These are phyloP conservation scores for Datisca glomerata DNA, from an alignment of 306 rosid species.

Conservation along the genomic window DNA sequence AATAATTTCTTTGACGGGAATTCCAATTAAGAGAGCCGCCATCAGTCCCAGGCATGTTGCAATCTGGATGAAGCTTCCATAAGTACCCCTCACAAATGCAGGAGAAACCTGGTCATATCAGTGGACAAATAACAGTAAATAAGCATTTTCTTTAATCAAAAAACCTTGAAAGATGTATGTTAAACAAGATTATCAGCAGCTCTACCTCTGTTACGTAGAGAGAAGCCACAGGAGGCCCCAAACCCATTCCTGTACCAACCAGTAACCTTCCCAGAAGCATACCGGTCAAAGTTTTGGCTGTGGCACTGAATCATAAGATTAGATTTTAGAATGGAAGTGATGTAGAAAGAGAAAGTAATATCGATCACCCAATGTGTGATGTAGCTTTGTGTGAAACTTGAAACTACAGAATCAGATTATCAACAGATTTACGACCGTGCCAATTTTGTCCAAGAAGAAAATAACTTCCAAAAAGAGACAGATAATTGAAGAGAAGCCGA, in stretches of 20 bases:
- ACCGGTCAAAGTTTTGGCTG: constrained; percentile 71
- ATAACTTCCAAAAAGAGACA: no score
- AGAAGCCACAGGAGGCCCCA: constrained; percentile 81
- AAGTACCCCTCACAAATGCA: constrained; percentile 83
- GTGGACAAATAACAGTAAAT: constrained; percentile 11
- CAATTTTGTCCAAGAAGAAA: no score
- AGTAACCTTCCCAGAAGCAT: constrained; percentile 90
- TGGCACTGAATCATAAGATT: constrained; percentile 49
- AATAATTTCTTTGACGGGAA: constrained; percentile 66
- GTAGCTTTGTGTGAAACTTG: no score
- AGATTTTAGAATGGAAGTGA: neutral
- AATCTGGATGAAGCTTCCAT: constrained; percentile 86
- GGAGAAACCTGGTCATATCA: constrained; percentile 63
- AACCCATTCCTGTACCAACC: constrained; percentile 95
- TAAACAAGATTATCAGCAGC: constrained; percentile 3
- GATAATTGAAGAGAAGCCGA: no score
- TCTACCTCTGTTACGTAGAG: constrained; percentile 85
- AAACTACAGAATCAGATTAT: neutral
- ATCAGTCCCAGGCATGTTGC: constrained; percentile 91
- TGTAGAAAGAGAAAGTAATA: neutral
- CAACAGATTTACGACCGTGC: no score
- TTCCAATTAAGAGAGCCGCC: constrained; percentile 85
- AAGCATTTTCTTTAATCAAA: neutral
- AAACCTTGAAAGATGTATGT: neutral
- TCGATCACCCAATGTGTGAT: no score